A percentile compares a stretch with the other conserved stretches of the same genome.
These are phyloP conservation scores for Hymenoscyphus fructigenus DNA, from an alignment of 2,329 filamentous ascomycete genomes.

Conservation along the genomic window DNA sequence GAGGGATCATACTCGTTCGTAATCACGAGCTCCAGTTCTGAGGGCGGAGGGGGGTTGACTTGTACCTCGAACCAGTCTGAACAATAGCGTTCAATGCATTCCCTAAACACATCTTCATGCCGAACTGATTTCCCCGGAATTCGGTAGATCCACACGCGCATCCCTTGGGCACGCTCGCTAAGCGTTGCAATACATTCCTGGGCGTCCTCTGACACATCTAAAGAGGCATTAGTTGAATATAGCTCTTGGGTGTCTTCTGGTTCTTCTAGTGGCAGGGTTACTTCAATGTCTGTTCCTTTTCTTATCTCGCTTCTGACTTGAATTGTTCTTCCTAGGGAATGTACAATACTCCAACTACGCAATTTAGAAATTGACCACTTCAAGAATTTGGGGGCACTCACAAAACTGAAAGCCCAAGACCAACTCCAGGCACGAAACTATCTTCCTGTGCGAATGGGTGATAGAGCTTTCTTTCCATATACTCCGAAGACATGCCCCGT, in stretches of 20 bases:
- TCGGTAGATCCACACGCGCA: constrained; percentile 22
- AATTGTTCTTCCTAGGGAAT: constrained; percentile 56
- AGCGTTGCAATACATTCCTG: constrained; percentile 22
- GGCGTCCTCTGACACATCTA: constrained; percentile 13
- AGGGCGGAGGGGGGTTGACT: neutral
- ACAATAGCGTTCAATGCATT: constrained; percentile 31
- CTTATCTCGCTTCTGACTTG: constrained; percentile 54
- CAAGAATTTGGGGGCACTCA: neutral
- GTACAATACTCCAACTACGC: constrained; percentile 51
- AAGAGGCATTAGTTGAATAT: neutral
- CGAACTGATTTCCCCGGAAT: neutral
- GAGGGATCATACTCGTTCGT: constrained; percentile 17
- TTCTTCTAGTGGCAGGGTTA: constrained; percentile 42
- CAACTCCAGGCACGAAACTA: constrained; percentile 52
- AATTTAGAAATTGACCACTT: neutral
- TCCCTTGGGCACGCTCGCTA: constrained; percentile 19
- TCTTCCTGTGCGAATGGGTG: constrained; percentile 62
- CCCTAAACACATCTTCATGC: constrained; percentile 24
- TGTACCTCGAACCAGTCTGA: constrained; percentile 32
- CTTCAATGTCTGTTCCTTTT: constrained; percentile 53
- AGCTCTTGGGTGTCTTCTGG: neutral
- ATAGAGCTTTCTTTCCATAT: constrained; percentile 56
- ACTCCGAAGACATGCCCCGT: constrained; percentile 61
- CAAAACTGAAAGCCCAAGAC: constrained; percentile 50
- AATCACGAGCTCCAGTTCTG: constrained; percentile 24